Percentiles rank a stretch among this genome's conserved stretches.
Conservation (phyloP, 441 rosid species). For the Daphne laureola region DNA sequence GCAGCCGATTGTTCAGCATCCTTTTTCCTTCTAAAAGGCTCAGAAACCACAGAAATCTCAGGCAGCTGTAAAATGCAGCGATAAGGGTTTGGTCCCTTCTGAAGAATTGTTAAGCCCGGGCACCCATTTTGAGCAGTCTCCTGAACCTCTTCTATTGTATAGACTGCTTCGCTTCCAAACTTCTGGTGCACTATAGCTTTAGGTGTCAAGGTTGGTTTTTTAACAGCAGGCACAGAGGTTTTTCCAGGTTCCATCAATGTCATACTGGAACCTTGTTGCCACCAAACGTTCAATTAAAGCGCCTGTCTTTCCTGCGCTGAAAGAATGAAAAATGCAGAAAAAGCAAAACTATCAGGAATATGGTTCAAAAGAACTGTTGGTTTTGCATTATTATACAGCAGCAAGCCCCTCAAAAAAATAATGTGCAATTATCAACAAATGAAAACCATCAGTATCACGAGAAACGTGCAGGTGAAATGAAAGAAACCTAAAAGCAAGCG, state of each 20-base stretch:
- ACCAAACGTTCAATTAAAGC: too few species aligned
- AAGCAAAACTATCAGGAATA: background rate
- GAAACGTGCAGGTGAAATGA: too few species aligned
- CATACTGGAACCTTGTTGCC: too few species aligned
- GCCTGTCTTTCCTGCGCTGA: slow-evolving; percentile 1
- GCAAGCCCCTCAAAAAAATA: background rate
- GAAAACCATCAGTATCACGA: background rate
- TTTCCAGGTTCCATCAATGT: slow-evolving; percentile 25
- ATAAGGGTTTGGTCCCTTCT: slow-evolving; percentile 68
- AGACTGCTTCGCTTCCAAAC: slow-evolving; percentile 63
- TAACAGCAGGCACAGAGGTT: slow-evolving; percentile 19
- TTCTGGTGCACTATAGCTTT: slow-evolving; percentile 69
- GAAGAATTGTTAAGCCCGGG: slow-evolving; percentile 75
- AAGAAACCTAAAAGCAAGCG: too few species aligned
- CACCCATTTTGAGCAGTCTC: slow-evolving; percentile 57
- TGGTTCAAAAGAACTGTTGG: background rate
- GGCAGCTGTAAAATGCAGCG: slow-evolving; percentile 83
- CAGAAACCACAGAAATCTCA: slow-evolving; percentile 53
- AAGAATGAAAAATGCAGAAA: background rate
- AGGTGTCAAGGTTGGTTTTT: slow-evolving; percentile 45
- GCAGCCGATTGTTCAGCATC: slow-evolving; percentile 96
- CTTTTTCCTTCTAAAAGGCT: slow-evolving; percentile 61
- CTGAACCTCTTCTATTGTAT: slow-evolving; percentile 62
- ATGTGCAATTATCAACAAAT: background rate
- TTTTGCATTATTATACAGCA: background rate